Percentiles rank a stretch among this genome's conserved stretches.
These are phyloP conservation scores for Fusarium mangiferae DNA, from an alignment of 2,329 filamentous ascomycete genomes.

Conservation along the genomic window DNA sequence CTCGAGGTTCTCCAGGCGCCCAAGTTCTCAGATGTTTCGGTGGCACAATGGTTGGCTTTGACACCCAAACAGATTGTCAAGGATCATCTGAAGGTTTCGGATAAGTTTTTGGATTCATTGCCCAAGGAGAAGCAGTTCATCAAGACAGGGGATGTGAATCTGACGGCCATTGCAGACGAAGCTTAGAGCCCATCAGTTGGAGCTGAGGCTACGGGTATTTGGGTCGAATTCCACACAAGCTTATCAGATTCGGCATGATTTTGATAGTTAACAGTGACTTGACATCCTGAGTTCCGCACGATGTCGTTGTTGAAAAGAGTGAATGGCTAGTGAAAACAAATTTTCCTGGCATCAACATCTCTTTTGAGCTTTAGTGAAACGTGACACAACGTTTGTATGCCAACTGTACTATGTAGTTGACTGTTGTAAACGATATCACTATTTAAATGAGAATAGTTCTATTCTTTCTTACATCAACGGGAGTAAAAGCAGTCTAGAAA, in stretches of 20 bases:
- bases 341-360: not conserved
- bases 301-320: not conserved
- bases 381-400: not conserved
- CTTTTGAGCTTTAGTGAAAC: not conserved
- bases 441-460: not conserved
- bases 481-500: not conserved
- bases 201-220: too few species aligned
- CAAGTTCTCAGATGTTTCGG: conserved; percentile 13
- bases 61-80: conserved; percentile 12
- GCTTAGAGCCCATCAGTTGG: not conserved
- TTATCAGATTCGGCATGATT: not conserved
- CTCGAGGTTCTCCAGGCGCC: conserved; percentile 14
- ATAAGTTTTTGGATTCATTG: conserved; percentile 8
- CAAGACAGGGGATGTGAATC: not conserved
- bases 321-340: too few species aligned
- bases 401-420: not conserved
- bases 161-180: conserved; percentile 1
- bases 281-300: fast-evolving
- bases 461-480: not conserved
- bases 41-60: conserved; percentile 14
- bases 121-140: conserved; percentile 18
- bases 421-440: fast-evolving
- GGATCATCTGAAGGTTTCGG: conserved; percentile 14
- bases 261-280: too few species aligned
- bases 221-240: too few species aligned